phyloP scores from a whole-genome alignment of 805 yeast genomes.

The Yarrowia divulgata region DNA sequence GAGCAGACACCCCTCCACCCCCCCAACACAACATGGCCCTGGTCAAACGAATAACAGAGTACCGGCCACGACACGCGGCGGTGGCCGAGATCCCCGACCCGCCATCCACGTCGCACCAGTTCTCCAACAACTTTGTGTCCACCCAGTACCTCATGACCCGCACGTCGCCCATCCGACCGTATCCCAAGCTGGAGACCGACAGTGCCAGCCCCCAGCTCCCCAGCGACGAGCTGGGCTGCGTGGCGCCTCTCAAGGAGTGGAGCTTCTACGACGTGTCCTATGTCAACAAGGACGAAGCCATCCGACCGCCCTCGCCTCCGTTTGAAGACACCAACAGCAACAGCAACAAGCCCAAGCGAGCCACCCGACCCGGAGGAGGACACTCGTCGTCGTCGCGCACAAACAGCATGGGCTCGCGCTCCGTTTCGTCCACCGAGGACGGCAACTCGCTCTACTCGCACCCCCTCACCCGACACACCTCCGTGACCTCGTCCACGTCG shows the following conservation, averaged over 20 bases:
- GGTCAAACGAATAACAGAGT: slow-evolving; percentile 36
- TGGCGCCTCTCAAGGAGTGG: slow-evolving; percentile 29
- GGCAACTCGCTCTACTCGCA: slow-evolving; percentile 29
- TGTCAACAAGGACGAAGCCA: slow-evolving; percentile 16
- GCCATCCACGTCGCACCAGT: slow-evolving; percentile 26
- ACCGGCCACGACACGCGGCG: slow-evolving; percentile 35
- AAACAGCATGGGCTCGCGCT: slow-evolving; percentile 34
- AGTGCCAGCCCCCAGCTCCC: background rate
- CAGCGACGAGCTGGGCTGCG: slow-evolving; percentile 11
- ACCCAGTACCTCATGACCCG: slow-evolving; percentile 22
- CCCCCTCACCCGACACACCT: slow-evolving; percentile 10
- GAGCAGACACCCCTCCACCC: background rate
- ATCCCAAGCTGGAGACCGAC: slow-evolving; percentile 10
- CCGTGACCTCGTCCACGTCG: slow-evolving; percentile 12
- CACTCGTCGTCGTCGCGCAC: slow-evolving; percentile 6
- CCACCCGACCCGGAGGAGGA: background rate
- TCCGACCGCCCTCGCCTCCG: slow-evolving; percentile 32
- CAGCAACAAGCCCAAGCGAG: background rate
- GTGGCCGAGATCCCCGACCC: slow-evolving; percentile 36
- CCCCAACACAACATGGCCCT: slow-evolving; percentile 21
- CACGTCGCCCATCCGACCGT: slow-evolving; percentile 22
- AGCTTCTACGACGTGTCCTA: slow-evolving; percentile 31
- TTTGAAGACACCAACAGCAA: background rate
- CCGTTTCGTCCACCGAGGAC: slow-evolving; percentile 16
- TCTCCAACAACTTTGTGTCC: slow-evolving; percentile 37